These are phyloP conservation scores for Juglanconis juglandina DNA, from an alignment of 2,329 filamentous ascomycete genomes.

Conservation along the genomic window DNA sequence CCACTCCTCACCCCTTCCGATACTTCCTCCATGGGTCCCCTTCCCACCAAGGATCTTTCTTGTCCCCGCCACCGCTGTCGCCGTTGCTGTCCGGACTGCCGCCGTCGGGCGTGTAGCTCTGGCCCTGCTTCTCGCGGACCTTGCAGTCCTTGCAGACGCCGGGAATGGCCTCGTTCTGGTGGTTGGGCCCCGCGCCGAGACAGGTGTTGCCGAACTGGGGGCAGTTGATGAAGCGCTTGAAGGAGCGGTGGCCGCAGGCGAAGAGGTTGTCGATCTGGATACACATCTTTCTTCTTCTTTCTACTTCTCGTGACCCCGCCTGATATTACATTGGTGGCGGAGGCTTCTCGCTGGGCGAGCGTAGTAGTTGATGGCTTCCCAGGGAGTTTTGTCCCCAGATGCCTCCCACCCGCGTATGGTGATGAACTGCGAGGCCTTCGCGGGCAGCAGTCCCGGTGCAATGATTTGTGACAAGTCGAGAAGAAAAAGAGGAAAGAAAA, in stretches of 20 bases:
- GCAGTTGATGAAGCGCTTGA: constrained; percentile 25
- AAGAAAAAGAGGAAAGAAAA: background rate
- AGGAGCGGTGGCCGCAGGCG: constrained; percentile 24
- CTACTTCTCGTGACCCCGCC: background rate
- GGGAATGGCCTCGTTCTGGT: constrained; percentile 18
- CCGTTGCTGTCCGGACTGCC: constrained; percentile 15
- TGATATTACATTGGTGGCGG: no score
- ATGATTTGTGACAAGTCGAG: background rate
- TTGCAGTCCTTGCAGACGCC: constrained; percentile 24
- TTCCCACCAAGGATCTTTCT: constrained; percentile 19
- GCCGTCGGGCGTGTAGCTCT: background rate
- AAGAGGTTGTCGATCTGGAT: constrained; percentile 23
- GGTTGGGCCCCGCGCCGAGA: constrained; percentile 23
- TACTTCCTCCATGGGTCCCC: constrained; percentile 22
- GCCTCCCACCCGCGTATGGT: no score
- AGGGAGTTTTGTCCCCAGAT: no score
- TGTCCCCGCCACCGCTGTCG: background rate
- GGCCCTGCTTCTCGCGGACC: constrained; percentile 1
- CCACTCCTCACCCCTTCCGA: constrained; percentile 1
- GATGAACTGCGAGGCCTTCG: no score
- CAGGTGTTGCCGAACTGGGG: constrained; percentile 22
- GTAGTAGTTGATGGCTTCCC: no score
- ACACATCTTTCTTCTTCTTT: constrained; percentile 20
- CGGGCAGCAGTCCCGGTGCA: no score
- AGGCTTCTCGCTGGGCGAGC: no score